Evolutionary conservation across 495 filamentous ascomycete species (phyloP).

Genomic region (Podospora pseudoanserina): DNA sequence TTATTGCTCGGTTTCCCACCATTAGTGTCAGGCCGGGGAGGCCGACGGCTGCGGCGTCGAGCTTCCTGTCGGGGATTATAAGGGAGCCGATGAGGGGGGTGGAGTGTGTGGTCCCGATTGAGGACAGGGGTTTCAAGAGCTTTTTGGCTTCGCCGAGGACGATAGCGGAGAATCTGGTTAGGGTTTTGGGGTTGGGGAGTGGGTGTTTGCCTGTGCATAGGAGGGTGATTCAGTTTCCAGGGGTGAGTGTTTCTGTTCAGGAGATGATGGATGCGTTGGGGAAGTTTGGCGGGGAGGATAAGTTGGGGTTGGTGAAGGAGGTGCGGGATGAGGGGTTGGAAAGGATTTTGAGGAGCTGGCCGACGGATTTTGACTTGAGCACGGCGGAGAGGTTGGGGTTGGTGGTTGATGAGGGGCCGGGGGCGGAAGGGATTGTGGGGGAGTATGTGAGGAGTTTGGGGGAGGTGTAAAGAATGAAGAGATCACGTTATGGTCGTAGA

Average conservation of each 20-base stretch:
- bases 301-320: constrained; percentile 60
- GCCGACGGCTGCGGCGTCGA: constrained; percentile 70
- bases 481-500: too few relatives aligned
- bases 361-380: constrained; percentile 60
- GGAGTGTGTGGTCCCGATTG: constrained; percentile 60
- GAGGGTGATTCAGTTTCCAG: constrained; percentile 69
- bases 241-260: constrained; percentile 65
- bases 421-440: constrained; percentile 29
- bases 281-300: constrained; percentile 66
- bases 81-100: constrained; percentile 53
- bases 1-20: constrained; percentile 68
- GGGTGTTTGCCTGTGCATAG: constrained; percentile 53
- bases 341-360: constrained; percentile 72
- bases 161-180: constrained; percentile 66
- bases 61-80: constrained; percentile 68
- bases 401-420: constrained; percentile 45
- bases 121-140: constrained; percentile 54
- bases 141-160: constrained; percentile 68
- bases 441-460: constrained; percentile 42
- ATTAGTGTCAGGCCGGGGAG: constrained; percentile 70
- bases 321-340: constrained; percentile 62
- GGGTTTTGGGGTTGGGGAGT: constrained; percentile 55
- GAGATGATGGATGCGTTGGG: constrained; percentile 73
- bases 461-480: not conserved
- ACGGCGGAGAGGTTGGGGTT: constrained; percentile 57